A percentile compares a stretch with the other conserved stretches of the same genome.
These are phyloP conservation scores for Hypericum perforatum DNA, from an alignment of 345 rosid species.

Conservation along the genomic window DNA sequence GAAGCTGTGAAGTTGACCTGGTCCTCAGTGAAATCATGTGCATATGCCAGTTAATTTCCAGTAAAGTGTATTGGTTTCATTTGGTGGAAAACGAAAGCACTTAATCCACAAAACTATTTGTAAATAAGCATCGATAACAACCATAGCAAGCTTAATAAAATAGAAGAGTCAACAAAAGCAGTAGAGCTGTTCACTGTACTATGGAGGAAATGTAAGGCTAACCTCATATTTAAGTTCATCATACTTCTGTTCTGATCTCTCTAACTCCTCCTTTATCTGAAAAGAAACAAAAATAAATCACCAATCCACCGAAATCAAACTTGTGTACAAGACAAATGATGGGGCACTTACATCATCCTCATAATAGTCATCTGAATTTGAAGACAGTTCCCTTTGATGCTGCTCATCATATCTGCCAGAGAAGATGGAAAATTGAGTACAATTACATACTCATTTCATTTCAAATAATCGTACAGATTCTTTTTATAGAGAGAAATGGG, in stretches of 20 bases:
- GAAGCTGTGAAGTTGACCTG: no score
- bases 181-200: no score
- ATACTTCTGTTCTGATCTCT: constrained; percentile 33
- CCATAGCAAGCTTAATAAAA: no score
- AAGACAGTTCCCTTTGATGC: constrained; percentile 33
- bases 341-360: constrained; percentile 36
- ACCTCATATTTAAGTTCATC: constrained; percentile 63
- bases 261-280: constrained; percentile 56
- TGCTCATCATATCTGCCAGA: constrained; percentile 37
- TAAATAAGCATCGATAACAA: no score
- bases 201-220: constrained; percentile 4
- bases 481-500: no score
- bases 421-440: background rate
- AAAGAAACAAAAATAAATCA: constrained; percentile 6
- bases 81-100: no score
- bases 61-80: no score
- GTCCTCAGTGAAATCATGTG: no score
- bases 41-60: no score
- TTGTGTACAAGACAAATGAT: background rate
- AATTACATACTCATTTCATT: background rate
- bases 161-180: no score
- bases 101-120: no score
- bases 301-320: constrained; percentile 3
- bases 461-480: no score
- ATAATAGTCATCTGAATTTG: constrained; percentile 38